phyloP scores from a whole-genome alignment of 2,329 filamentous ascomycete species.

The Aspergillus quadrilineatus region DNA sequence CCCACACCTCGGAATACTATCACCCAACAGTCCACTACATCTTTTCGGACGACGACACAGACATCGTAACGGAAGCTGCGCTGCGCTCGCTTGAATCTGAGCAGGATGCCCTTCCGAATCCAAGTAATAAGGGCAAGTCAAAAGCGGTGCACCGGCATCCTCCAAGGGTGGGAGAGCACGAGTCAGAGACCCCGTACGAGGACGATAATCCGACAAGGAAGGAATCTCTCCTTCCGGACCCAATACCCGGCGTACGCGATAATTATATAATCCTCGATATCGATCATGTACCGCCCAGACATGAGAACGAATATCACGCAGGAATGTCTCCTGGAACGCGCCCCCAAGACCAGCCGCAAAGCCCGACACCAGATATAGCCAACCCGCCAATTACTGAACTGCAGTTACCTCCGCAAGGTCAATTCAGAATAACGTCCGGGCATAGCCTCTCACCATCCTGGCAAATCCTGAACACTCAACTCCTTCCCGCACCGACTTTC shows the following conservation, averaged over 20 bases:
- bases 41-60: conserved; percentile 86
- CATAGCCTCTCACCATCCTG: conserved; percentile 74
- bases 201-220: conserved; percentile 25
- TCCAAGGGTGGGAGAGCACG: conserved; percentile 9
- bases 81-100: conserved; percentile 55
- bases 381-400: not conserved
- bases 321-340: conserved; percentile 15
- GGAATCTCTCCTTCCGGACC: conserved; percentile 46
- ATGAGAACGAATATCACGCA: conserved; percentile 6
- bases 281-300: conserved; percentile 25
- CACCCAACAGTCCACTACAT: conserved; percentile 90
- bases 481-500: conserved; percentile 64
- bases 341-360: conserved; percentile 23
- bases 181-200: conserved; percentile 13
- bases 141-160: not conserved
- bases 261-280: conserved; percentile 60
- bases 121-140: conserved; percentile 15
- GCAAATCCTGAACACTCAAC: conserved; percentile 58
- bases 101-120: conserved; percentile 31
- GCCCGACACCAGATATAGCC: not conserved
- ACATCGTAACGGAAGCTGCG: conserved; percentile 67
- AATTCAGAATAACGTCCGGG: conserved; percentile 63
- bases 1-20: conserved; percentile 68
- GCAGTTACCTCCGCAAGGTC: not conserved
- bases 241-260: conserved; percentile 50